A percentile compares a stretch with the other conserved stretches of the same genome.
These are phyloP conservation scores for Xerocomus amazonicus DNA, from an alignment of 1,284 basidiomycete genomes.

Conservation along the genomic window DNA sequence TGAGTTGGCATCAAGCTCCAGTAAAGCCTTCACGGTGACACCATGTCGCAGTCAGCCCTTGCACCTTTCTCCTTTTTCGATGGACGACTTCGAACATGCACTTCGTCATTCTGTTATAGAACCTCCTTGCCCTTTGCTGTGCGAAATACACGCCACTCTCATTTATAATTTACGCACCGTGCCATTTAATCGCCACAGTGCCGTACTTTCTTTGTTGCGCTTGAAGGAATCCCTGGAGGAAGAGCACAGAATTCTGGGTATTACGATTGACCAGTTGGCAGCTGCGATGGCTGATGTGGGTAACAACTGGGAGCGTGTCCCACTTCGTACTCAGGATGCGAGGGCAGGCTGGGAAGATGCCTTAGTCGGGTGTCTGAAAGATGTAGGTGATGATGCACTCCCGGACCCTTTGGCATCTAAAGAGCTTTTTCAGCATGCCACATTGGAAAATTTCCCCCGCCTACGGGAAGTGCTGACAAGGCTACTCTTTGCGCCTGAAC, in stretches of 20 bases:
- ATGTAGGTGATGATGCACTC: conserved; percentile 51
- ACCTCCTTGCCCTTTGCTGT: conserved; percentile 72
- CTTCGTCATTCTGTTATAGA: conserved; percentile 75
- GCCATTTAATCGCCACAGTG: conserved; percentile 64
- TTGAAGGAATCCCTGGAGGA: conserved; percentile 40
- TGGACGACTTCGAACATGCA: conserved; percentile 92
- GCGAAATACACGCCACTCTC: conserved; percentile 86
- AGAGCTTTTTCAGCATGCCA: conserved; percentile 61
- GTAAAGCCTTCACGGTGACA: conserved; percentile 3
- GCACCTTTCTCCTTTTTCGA: conserved; percentile 83
- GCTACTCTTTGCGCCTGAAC: conserved; percentile 66
- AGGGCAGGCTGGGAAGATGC: conserved; percentile 83
- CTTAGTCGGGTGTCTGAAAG: conserved; percentile 84
- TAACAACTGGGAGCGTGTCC: conserved; percentile 78
- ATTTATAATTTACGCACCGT: conserved; percentile 87
- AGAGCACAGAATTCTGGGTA: conserved; percentile 45
- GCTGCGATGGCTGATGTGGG: conserved; percentile 68
- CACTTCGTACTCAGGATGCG: conserved; percentile 60
- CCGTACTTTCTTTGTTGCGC: conserved; percentile 60
- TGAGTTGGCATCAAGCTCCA: conserved; percentile 37
- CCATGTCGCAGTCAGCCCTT: conserved; percentile 67
- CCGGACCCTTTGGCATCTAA: conserved; percentile 15
- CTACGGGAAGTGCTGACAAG: conserved; percentile 74
- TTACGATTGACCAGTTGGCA: conserved; percentile 57
- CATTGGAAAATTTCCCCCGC: conserved; percentile 66